Evolutionary conservation across 164 flowering plant species (phyloP).

Genomic region (Sextonia rubra): DNA sequence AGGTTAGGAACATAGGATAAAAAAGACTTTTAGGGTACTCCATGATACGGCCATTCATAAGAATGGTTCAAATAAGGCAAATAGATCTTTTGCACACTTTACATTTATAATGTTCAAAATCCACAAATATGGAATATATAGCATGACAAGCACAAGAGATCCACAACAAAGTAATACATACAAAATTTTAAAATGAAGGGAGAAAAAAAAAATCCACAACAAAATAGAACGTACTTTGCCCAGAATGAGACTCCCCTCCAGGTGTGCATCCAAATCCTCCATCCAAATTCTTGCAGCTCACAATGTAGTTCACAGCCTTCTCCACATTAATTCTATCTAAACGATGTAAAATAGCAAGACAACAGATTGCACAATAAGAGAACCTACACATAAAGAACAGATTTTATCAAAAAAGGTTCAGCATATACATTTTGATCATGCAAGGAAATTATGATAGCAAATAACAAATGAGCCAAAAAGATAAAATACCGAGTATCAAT

Average conservation of each 20-base stretch:
- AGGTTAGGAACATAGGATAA: background rate
- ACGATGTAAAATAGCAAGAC: slow-evolving; percentile 56
- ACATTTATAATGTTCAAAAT: too few species aligned
- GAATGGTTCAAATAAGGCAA: background rate
- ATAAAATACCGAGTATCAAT: slow-evolving; percentile 65
- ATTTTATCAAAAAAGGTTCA: background rate
- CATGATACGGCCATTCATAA: background rate
- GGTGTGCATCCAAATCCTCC: slow-evolving; percentile 98
- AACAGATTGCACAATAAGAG: slow-evolving; percentile 78
- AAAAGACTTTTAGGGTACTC: background rate
- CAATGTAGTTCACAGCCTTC: slow-evolving; percentile 75
- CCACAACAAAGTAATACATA: background rate
- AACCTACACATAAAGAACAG: slow-evolving; percentile 40
- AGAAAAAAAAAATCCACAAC: background rate
- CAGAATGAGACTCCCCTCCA: slow-evolving; percentile 94
- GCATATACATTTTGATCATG: background rate
- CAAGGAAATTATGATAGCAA: background rate
- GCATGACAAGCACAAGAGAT: background rate
- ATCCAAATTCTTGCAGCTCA: slow-evolving; percentile 91
- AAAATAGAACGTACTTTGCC: slow-evolving; percentile 65
- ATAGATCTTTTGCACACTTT: background rate
- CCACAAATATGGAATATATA: background rate
- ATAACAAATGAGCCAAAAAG: background rate
- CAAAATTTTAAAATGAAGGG: too few species aligned
- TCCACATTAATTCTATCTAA: slow-evolving; percentile 74